Percentiles rank a stretch among this genome's conserved stretches.
These are phyloP conservation scores for Phaeosphaeria sp. DNA, from an alignment of 2,329 filamentous ascomycete species.

Conservation along the genomic window DNA sequence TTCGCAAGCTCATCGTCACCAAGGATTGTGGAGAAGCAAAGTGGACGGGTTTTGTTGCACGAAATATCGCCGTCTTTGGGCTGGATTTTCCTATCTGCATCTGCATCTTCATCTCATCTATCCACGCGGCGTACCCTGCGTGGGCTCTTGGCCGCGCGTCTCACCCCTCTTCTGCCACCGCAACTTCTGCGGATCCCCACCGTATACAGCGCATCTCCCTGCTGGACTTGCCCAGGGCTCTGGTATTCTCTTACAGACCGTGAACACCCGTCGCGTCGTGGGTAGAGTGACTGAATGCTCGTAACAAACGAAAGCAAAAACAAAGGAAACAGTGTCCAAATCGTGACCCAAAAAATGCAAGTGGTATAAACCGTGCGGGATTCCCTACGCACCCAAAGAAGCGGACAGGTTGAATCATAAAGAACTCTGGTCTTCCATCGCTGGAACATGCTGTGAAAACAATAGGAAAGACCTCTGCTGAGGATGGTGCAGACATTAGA, in stretches of 20 bases:
- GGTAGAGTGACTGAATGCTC: slow-evolving; percentile 25
- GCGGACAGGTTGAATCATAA: slow-evolving; percentile 26
- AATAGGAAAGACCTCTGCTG: slow-evolving; percentile 34
- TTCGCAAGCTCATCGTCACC: background rate
- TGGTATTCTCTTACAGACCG: slow-evolving; percentile 9
- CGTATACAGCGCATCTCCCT: slow-evolving; percentile 23
- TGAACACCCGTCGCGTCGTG: slow-evolving; percentile 25
- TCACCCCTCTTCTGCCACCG: slow-evolving; percentile 18
- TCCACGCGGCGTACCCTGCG: slow-evolving; percentile 9
- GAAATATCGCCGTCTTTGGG: slow-evolving; percentile 20
- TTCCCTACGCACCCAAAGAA: slow-evolving; percentile 22
- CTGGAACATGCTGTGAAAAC: slow-evolving; percentile 28
- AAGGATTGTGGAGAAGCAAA: background rate
- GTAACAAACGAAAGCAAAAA: slow-evolving; percentile 30
- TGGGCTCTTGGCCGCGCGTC: slow-evolving; percentile 29
- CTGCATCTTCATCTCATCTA: slow-evolving; percentile 3
- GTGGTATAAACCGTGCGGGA: slow-evolving; percentile 43
- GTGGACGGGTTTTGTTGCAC: slow-evolving; percentile 4
- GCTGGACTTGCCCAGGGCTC: slow-evolving; percentile 15
- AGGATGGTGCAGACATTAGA: slow-evolving; percentile 44
- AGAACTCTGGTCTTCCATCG: slow-evolving; percentile 18
- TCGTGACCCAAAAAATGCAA: slow-evolving; percentile 28
- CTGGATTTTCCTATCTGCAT: slow-evolving; percentile 14
- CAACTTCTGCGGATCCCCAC: slow-evolving; percentile 18
- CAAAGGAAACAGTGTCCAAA: slow-evolving; percentile 37